Evolutionary conservation across 2,329 filamentous ascomycete genomes (phyloP).

Genomic region (Sporothrix mexicana): DNA sequence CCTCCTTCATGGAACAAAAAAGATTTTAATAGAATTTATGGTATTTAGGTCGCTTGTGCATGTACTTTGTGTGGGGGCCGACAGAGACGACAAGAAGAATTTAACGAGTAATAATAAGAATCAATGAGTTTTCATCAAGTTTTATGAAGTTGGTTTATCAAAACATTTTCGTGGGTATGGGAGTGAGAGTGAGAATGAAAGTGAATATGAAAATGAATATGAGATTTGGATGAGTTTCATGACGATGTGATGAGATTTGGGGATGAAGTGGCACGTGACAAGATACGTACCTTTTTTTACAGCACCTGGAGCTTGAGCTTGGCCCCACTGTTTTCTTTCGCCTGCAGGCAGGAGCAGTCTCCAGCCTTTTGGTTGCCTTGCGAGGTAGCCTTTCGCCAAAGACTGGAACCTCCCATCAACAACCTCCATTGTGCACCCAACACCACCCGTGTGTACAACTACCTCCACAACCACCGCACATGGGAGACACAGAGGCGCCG

Average conservation of each 20-base stretch:
- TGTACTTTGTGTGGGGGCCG: neutral
- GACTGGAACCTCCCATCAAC: neutral
- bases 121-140: neutral
- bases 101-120: constrained; percentile 30
- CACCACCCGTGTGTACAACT: neutral
- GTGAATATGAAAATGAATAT: no score
- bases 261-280: constrained; percentile 1
- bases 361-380: constrained; percentile 15
- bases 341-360: neutral
- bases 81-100: constrained; percentile 12
- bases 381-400: neutral
- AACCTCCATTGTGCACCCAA: neutral
- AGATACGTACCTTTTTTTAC: neutral
- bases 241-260: neutral
- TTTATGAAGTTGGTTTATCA: neutral
- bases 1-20: neutral
- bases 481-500: constrained; percentile 27
- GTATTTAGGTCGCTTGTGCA: constrained; percentile 5
- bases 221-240: neutral
- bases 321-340: neutral
- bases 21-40: constrained; percentile 14
- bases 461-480: neutral
- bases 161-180: neutral
- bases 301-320: neutral
- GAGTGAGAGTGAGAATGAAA: neutral